Percentiles rank a stretch among this genome's conserved stretches.
Evolutionary conservation across 108 stramenopile genomes (phyloP).

Genomic region (Stephanodiscus triporus): DNA sequence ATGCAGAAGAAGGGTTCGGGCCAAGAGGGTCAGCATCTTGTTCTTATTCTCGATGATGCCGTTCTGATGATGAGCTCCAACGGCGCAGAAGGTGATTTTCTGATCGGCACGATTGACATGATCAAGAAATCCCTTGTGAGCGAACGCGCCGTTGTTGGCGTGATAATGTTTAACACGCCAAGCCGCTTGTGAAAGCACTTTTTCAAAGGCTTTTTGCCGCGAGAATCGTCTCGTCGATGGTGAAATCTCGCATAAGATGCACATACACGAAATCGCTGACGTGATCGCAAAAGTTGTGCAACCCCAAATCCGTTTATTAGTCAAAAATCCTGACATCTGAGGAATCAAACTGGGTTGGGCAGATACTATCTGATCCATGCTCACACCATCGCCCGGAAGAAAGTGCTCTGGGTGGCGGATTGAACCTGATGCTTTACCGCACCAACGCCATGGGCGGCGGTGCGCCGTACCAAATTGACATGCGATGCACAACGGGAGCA

Average conservation of each 20-base stretch:
- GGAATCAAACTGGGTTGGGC: slow-evolving; percentile 11
- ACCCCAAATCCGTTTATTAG: slow-evolving; percentile 3
- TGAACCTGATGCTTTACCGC: neutral
- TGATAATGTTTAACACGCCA: slow-evolving; percentile 46
- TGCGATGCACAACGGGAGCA: slow-evolving; percentile 14
- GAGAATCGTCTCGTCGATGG: slow-evolving; percentile 35
- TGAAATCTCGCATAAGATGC: slow-evolving; percentile 30
- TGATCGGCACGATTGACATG: neutral
- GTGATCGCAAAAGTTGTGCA: slow-evolving; percentile 16
- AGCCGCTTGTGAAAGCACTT: slow-evolving; percentile 8
- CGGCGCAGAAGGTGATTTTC: slow-evolving; percentile 51
- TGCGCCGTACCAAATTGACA: slow-evolving; percentile 39
- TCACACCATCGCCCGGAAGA: slow-evolving; percentile 41
- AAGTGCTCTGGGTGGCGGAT: neutral
- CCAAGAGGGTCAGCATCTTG: no score
- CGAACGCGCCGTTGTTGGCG: no score
- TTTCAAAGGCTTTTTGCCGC: slow-evolving; percentile 57
- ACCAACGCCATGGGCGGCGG: slow-evolving; percentile 30
- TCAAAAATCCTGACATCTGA: slow-evolving; percentile 11
- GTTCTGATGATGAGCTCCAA: no score
- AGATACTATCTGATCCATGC: neutral
- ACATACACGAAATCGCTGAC: slow-evolving; percentile 24
- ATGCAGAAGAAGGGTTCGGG: slow-evolving; percentile 58
- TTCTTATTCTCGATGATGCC: no score
- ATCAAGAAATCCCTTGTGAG: no score